Evolutionary conservation across 1,284 basidiomycete genomes (phyloP), one percentile per base, ranked within the genome.

Genomic region (Fomitiporia mediterranea): DNA sequence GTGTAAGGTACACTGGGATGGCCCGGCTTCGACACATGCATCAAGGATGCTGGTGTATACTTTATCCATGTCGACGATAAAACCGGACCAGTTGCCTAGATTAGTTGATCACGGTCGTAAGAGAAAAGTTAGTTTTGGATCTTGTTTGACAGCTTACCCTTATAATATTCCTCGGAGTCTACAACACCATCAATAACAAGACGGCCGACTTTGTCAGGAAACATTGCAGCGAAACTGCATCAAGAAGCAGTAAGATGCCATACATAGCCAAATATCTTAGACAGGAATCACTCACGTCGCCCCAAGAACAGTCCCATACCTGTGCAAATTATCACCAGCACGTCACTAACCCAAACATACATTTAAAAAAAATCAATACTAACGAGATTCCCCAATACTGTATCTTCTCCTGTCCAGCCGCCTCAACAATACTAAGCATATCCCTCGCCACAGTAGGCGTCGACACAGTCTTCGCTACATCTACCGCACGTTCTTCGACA

Each of bases 331-430:
- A 53, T 9, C 23, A 32, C 21, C 28, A 11, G 42, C n/a, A n/a
- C n/a, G n/a, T n/a, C n/a, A n/a, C n/a, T n/a, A n/a, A n/a, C n/a
- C n/a, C n/a, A 25, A 52, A n/a, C 19, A n/a, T n/a, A n/a, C n/a
- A n/a, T n/a, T n/a, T n/a, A n/a, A n/a, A n/a, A 13, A 39, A 21
- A 13, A 13, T 52, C 27, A 6, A 19, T n/a, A 57, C 63, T 50
- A 27, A 65, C 64, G 60, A 63, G 58, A 67, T 65, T 2, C 66
- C 67, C 66, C 66, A 68, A 49, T 67, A 69, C 40, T 62, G 61
- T 8, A 69, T 49, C 40, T 64, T 64, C 8, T 66, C 62, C 27
- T 50, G 46, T 19, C 67, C 67, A 46, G 60, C 59, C 4, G 67
- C 66, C 35, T 59, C 53, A 13, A 56, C 58, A 52, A 69, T 69